Base-by-base conservation (phyloP, 2,329 filamentous ascomycete species). In the Colletotrichum eleusines region DNA sequence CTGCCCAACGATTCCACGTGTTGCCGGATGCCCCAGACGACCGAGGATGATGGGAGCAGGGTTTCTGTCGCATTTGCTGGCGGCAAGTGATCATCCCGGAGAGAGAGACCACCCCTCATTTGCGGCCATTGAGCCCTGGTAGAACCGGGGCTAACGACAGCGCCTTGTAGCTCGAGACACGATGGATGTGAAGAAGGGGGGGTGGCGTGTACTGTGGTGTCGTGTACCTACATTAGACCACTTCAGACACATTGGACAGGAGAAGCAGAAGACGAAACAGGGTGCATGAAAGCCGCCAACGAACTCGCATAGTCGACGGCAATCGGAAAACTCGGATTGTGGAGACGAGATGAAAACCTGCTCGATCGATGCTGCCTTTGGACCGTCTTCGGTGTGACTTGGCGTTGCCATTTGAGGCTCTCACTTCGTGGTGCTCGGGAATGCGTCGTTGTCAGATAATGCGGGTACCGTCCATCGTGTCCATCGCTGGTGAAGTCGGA, bases 401-500 rank as follows among this genome's bases (percentile, higher is more conserved):
- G 54, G 58, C 58, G 58, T 33, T 35, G 35, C 68, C 59, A 28
- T 51, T 68, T 63, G 64, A 67, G 58, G 68, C 68, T 71, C 53
- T 53, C 68, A 42, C 20, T 58, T 67, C 55, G 51, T 23, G 35
- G 58, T 46, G 48, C 16, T 38, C 33, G 63, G 65, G 50, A 59
- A 58, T 58, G 61, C 20, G 42, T 65, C 23, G 53, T 55, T 61
- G 55, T 31, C 55, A 31, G 63, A 68, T 48, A n/a, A n/a, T n/a
- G n/a, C n/a, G n/a, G n/a, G n/a, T n/a, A n/a, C n/a, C n/a, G n/a
- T n/a, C n/a, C n/a, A n/a, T n/a, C n/a, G n/a, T n/a, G 28, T 59
- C 44, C 63, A 44, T 64, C 44, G 50, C 50, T 42, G 23, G 51
- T 61, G 50, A 28, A n/a, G 67, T 38, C 12, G 40, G n/a, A 28